Base-by-base conservation (phyloP, 257 asterid species). In the Knoxia roxburghii region DNA sequence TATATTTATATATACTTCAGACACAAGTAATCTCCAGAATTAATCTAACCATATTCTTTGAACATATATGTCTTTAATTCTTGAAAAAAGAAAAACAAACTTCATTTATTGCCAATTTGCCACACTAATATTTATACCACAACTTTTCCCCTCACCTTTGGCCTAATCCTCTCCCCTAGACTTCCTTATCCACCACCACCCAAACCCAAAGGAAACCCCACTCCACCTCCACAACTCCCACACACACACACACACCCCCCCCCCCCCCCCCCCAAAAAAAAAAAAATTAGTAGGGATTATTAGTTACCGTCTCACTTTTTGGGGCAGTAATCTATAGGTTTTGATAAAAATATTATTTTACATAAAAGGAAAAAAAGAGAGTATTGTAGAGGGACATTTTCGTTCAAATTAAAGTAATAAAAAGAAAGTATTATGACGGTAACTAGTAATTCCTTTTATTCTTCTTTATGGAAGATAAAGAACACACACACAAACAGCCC, bases 11-110 rank as follows among this genome's bases (percentile, higher is more conserved):
- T 9, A 39, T 56, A 45, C 87, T 81, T 85, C 77, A 77, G 79
- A 84, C 86, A 86, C 85, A 82, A 86, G 88, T 71, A 74, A 80
- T 78, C 85, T 73, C 62, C 51, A 26, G 26, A 24, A 51, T 45
- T 69, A 33, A 24, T 33, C 39, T 40, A 52, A 57, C 59, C 33
- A 57, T 53, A 41, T 30, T 53, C 33, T 68, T 53, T 64, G 35
- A n/a, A n/a, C n/a, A n/a, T 65, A 15, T 18, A 23, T 46, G 46
- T 69, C 32, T 61, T 51, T 37, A 3, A 3, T 20, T 58, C 45
- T 58, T 33, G 46, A 29, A 56, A 56, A 27, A 59, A 35, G 29
- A 59, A 15, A 7, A 59, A 30, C 64, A 35, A 59, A 15, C 29
- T 64, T 27, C 68, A 9, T 48, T 32, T 64, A 27, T 18, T 45